Evolutionary conservation across 75 land plant genomes (phyloP), one percentile per base, ranked within the genome.

Genomic region (Larix kaempferi): DNA sequence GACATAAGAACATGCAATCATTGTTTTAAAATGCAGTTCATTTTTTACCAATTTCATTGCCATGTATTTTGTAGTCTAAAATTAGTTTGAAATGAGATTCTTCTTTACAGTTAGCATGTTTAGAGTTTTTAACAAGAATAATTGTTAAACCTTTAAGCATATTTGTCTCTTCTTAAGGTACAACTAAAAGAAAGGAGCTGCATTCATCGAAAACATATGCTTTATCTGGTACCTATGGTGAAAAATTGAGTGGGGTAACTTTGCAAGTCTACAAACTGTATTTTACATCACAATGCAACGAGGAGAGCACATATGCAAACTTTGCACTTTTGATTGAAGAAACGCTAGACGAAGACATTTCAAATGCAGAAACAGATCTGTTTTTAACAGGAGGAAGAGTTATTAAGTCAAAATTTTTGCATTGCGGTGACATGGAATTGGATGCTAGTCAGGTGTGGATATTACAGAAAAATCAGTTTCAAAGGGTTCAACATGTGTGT

Each of bases 181-280:
- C 98, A 44, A 97, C 90, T 35, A 92, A 88, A 67, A 90, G 91
- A 78, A 97, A 97, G 86, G 99, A 97, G 78, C 78, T 97, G 26
- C 94, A 94, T 85, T 77, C 92, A 35, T 74, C 81, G 19, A 56
- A 55, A 17, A 25, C 85, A 35, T 49, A 76, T 74, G 80, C 84
- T 59, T 78, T 94, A 52, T 83, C 79, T 78, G 98, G 99, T 73
- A 67, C 55, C 23, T 97, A 98, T 98, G 80, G 76, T 6, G 82
- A 79, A 16, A 77, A 67, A 54, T 10, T 56, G 58, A 76, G 65
- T 27, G 86, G 71, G 25, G 56, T 84, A 35, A 56, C 11, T 23
- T 80, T 94, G 26, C 83, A 89, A 59, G 92, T 87, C 13, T 97
- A 94, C 73, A 78, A 76, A 17, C 54, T 97, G 11, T 58, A 67